Conservation (phyloP, 23 red algal species). For the Pyropia yezoensis region DNA sequence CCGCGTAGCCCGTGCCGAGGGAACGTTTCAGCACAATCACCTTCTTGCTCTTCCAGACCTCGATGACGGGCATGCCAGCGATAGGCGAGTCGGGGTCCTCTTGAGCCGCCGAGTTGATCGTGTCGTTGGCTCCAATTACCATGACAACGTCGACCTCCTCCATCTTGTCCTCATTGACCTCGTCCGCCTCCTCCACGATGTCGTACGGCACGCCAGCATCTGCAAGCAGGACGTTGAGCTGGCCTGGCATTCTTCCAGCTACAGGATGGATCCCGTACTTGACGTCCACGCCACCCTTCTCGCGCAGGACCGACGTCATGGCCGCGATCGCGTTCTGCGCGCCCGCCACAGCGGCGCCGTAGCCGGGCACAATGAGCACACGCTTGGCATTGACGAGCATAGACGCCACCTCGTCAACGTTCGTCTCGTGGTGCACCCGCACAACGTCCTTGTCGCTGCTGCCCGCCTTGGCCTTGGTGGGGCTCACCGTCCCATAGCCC, state of each 20-base stretch:
- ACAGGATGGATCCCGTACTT: slow-evolving; percentile 56
- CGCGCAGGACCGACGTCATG: slow-evolving; percentile 46
- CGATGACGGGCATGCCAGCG: slow-evolving; percentile 61
- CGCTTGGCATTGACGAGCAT: slow-evolving; percentile 42
- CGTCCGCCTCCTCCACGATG: slow-evolving; percentile 64
- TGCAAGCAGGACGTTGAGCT: slow-evolving; percentile 48
- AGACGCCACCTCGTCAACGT: slow-evolving; percentile 23
- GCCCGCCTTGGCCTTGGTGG: slow-evolving; percentile 34
- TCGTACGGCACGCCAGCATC: slow-evolving; percentile 64
- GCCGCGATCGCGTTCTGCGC: slow-evolving; percentile 56
- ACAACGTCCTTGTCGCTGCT: slow-evolving; percentile 10
- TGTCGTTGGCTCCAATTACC: slow-evolving; percentile 62
- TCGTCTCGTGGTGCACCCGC: slow-evolving; percentile 29
- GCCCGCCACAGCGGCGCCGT: slow-evolving; percentile 53
- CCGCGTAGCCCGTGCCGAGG: slow-evolving; percentile 46
- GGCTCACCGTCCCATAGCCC: slow-evolving; percentile 28
- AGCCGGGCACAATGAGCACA: slow-evolving; percentile 56
- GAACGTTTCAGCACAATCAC: slow-evolving; percentile 54
- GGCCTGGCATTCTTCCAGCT: slow-evolving; percentile 51
- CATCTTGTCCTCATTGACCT: slow-evolving; percentile 32
- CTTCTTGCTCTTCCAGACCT: slow-evolving; percentile 52
- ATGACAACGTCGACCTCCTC: slow-evolving; percentile 41
- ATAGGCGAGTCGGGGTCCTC: slow-evolving; percentile 32
- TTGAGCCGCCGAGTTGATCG: slow-evolving; percentile 52
- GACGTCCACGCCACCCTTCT: slow-evolving; percentile 50